Percentiles rank a stretch among this genome's conserved stretches.
These are phyloP conservation scores for Hypericum androsaemum DNA, from an alignment of 345 rosid genomes.

Conservation along the genomic window DNA sequence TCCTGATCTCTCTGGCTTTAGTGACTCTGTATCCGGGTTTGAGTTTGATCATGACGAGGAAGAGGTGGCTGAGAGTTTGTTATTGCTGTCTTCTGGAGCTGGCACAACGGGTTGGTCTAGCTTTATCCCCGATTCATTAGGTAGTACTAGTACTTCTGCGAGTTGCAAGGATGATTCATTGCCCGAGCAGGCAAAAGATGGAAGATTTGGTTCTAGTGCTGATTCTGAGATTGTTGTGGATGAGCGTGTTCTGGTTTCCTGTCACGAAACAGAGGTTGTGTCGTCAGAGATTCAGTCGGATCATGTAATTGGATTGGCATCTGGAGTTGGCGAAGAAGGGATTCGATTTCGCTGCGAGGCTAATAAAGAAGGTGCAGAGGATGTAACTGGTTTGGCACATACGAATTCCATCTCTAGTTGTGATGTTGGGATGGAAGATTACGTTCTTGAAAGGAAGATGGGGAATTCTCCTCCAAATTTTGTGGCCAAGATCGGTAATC, in stretches of 20 bases:
- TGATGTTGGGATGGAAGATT: slow-evolving; percentile 11
- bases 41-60: too few species aligned
- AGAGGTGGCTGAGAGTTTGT: too few species aligned
- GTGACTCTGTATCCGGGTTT: too few species aligned
- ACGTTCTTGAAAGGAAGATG: slow-evolving; percentile 5
- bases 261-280: slow-evolving; percentile 1
- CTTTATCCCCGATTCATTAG: too few species aligned
- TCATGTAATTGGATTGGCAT: slow-evolving; percentile 8
- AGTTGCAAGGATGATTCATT: slow-evolving; percentile 11
- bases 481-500: slow-evolving; percentile 6
- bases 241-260: slow-evolving; percentile 2
- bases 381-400: slow-evolving; percentile 11
- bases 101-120: too few species aligned
- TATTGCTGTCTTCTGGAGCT: too few species aligned
- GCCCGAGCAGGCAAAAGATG: slow-evolving; percentile 9
- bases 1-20: too few species aligned
- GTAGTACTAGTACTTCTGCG: slow-evolving; percentile 9
- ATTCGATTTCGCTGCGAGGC: slow-evolving; percentile 5
- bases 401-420: slow-evolving; percentile 9
- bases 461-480: not conserved
- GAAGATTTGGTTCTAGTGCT: slow-evolving; percentile 13
- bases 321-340: slow-evolving; percentile 10
- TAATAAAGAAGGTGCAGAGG: slow-evolving; percentile 13
- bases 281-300: slow-evolving; percentile 13
- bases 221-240: slow-evolving; percentile 9